Percentiles rank a stretch among this genome's conserved stretches.
Evolutionary conservation across 805 yeast genomes (phyloP).

Genomic region (Pichia manshurica): DNA sequence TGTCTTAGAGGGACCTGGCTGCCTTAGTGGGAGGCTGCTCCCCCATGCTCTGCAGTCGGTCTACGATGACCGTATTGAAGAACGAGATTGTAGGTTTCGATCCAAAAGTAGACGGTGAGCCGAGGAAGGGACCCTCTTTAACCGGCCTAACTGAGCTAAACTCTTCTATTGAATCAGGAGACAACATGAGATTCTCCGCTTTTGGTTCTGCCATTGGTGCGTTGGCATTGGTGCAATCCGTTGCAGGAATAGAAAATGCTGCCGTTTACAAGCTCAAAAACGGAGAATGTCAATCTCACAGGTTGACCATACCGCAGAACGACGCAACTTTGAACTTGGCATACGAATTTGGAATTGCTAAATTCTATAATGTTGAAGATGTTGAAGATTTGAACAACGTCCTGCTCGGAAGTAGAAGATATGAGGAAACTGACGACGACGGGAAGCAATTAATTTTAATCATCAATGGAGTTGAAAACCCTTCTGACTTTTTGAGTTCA

Average conservation of each 20-base stretch:
- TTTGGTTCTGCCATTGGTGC: neutral
- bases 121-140: no score
- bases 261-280: conserved; percentile 23
- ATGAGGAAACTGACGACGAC: neutral
- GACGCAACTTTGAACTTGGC: conserved; percentile 41
- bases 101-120: no score
- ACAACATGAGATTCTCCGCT: conserved; percentile 3
- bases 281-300: neutral
- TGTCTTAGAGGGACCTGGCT: no score
- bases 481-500: conserved; percentile 26
- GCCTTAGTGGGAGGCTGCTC: no score
- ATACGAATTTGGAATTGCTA: conserved; percentile 39
- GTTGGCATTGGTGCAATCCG: conserved; percentile 7
- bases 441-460: conserved; percentile 16
- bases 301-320: conserved; percentile 19
- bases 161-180: neutral
- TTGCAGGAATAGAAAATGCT: conserved; percentile 20
- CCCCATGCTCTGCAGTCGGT: no score
- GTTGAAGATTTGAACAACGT: conserved; percentile 21
- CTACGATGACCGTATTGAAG: no score
- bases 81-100: no score
- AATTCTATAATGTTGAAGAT: conserved; percentile 32
- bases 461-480: conserved; percentile 38
- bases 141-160: no score
- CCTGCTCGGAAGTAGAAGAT: conserved; percentile 17